Conservation (phyloP, 345 rosid species). For the Brassica incana region DNA sequence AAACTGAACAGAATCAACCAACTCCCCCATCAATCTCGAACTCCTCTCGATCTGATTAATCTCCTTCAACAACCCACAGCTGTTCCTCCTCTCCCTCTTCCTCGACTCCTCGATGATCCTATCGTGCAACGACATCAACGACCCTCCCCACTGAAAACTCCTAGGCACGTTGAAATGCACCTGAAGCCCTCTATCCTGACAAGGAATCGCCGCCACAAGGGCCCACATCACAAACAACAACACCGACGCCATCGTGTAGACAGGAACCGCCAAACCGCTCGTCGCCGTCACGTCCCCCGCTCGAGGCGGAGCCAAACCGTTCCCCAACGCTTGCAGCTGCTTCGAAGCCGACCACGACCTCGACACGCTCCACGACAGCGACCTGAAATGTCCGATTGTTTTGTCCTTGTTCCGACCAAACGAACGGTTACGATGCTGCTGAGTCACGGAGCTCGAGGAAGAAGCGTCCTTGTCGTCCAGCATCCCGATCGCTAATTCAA, state of each 20-base stretch:
- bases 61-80: conserved; percentile 80
- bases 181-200: conserved; percentile 90
- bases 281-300: conserved; percentile 57
- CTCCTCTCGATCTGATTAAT: conserved; percentile 70
- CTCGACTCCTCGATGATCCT: conserved; percentile 76
- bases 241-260: conserved; percentile 65
- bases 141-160: conserved; percentile 61
- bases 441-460: conserved; percentile 31
- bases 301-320: conserved; percentile 55
- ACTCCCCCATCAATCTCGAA: conserved; percentile 55
- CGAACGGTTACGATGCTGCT: conserved; percentile 71
- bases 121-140: conserved; percentile 66
- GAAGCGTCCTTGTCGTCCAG: conserved; percentile 73
- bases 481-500: conserved; percentile 78
- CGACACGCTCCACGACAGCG: conserved; percentile 91
- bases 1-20: conserved; percentile 68
- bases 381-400: conserved; percentile 66
- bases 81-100: conserved; percentile 71
- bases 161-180: conserved; percentile 73
- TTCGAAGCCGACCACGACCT: conserved; percentile 94
- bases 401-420: conserved; percentile 57
- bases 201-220: conserved; percentile 89
- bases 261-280: conserved; percentile 62
- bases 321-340: conserved; percentile 83
- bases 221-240: conserved; percentile 88